Percentiles rank a stretch among this genome's conserved stretches.
These are phyloP conservation scores for Cercospora sesami DNA, from an alignment of 2,329 filamentous ascomycete genomes.

Conservation along the genomic window DNA sequence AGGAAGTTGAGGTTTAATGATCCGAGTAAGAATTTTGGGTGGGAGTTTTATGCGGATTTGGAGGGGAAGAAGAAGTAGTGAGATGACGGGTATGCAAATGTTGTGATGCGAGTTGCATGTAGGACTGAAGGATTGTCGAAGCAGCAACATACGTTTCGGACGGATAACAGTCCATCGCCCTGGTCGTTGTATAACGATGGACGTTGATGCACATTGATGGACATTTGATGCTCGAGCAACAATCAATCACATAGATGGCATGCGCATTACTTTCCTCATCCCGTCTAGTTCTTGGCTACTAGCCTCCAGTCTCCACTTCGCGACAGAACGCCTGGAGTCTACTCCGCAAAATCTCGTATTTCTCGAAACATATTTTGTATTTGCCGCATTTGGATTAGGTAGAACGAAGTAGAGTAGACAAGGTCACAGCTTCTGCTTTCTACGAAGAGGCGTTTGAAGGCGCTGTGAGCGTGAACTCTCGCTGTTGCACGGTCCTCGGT, in stretches of 20 bases:
- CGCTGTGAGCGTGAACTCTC: neutral
- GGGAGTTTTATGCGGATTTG: conserved; percentile 59
- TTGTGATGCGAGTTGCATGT: neutral
- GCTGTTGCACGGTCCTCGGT: neutral
- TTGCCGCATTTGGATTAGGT: neutral
- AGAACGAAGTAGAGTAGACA: neutral
- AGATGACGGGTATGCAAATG: neutral
- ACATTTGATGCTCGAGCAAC: neutral
- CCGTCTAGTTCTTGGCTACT: neutral
- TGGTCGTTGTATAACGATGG: neutral
- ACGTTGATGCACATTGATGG: neutral
- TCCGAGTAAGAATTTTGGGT: conserved; percentile 56
- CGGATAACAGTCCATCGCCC: neutral
- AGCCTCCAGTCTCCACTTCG: neutral
- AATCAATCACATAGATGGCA: neutral
- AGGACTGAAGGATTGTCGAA: neutral
- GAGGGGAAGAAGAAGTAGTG: conserved; percentile 53
- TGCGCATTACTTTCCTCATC: neutral
- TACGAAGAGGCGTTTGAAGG: neutral
- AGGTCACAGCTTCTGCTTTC: neutral
- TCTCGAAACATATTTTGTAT: neutral
- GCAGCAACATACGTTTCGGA: neutral
- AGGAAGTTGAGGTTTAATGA: conserved; percentile 66
- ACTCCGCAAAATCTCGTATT: neutral
- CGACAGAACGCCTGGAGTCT: neutral